Evolutionary conservation across 495 filamentous ascomycete species (phyloP).

Genomic region (Penicillium desertorum): DNA sequence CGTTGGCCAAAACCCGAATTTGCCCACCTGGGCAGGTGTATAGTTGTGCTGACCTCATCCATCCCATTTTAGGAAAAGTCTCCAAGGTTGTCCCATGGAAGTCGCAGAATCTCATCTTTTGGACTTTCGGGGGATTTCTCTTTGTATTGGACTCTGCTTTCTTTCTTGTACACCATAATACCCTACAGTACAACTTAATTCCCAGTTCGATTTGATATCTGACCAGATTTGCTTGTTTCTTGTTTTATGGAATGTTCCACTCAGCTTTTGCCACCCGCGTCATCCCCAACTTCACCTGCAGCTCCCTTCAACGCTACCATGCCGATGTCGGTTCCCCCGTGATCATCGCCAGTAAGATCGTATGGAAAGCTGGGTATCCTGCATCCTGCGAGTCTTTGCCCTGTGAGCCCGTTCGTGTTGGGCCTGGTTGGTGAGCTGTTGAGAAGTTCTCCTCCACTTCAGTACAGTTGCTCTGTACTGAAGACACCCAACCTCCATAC

Average conservation of each 20-base stretch:
- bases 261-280: conserved; percentile 29
- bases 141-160: not conserved
- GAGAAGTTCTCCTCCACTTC: conserved; percentile 1
- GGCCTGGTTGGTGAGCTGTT: conserved; percentile 5
- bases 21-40: too few relatives aligned
- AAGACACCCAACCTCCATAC: not conserved
- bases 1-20: not conserved
- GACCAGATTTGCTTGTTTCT: not conserved
- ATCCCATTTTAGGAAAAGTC: not conserved
- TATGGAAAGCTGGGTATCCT: conserved; percentile 3
- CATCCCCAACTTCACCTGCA: conserved; percentile 21
- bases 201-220: not conserved
- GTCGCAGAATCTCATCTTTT: not conserved
- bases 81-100: not conserved
- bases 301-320: conserved; percentile 14
- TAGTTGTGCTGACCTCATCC: conserved; percentile 7
- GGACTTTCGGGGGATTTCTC: not conserved
- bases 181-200: not conserved
- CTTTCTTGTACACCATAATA: not conserved
- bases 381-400: not conserved
- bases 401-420: not conserved
- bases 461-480: conserved; percentile 3
- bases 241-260: conserved; percentile 19
- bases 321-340: conserved; percentile 8
- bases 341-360: conserved; percentile 16